Percentiles rank a stretch among this genome's conserved stretches.
Evolutionary conservation across 2,329 filamentous ascomycete species (phyloP).

Genomic region (Fusarium virguliforme): DNA sequence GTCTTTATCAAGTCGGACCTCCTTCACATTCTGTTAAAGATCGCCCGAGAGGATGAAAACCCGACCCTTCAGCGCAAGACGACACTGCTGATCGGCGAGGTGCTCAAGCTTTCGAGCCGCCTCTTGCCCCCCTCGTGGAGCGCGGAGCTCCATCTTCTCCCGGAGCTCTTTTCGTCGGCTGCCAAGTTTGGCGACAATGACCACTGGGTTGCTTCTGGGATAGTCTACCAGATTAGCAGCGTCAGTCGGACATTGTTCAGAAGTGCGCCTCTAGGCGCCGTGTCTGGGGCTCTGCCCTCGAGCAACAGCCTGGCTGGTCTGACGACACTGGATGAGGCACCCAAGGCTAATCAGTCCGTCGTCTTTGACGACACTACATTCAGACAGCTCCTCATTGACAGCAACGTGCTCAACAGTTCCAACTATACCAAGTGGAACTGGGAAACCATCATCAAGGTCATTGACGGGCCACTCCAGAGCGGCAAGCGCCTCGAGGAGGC

Average conservation of each 20-base stretch:
- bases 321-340: constrained; percentile 70
- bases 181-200: constrained; percentile 79
- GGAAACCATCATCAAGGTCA: constrained; percentile 90
- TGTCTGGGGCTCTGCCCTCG: constrained; percentile 59
- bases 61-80: constrained; percentile 86
- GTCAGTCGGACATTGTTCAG: constrained; percentile 94
- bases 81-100: constrained; percentile 90
- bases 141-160: constrained; percentile 87
- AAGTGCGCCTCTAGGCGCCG: constrained; percentile 71
- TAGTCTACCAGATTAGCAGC: constrained; percentile 98
- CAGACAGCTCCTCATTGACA: constrained; percentile 79
- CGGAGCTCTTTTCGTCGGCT: constrained; percentile 85
- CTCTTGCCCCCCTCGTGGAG: constrained; percentile 88
- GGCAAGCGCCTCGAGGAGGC: constrained; percentile 95
- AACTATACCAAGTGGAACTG: constrained; percentile 98
- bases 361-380: constrained; percentile 75
- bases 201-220: constrained; percentile 86
- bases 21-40: constrained; percentile 72
- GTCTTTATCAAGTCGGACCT: constrained; percentile 88
- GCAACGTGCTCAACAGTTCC: constrained; percentile 87
- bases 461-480: constrained; percentile 92
- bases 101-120: constrained; percentile 89
- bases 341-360: constrained; percentile 65
- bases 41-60: constrained; percentile 79
- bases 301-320: constrained; percentile 65